Evolutionary conservation across 2,329 filamentous ascomycete species (phyloP).

Genomic region (Dendrostoma leiphaemia): DNA sequence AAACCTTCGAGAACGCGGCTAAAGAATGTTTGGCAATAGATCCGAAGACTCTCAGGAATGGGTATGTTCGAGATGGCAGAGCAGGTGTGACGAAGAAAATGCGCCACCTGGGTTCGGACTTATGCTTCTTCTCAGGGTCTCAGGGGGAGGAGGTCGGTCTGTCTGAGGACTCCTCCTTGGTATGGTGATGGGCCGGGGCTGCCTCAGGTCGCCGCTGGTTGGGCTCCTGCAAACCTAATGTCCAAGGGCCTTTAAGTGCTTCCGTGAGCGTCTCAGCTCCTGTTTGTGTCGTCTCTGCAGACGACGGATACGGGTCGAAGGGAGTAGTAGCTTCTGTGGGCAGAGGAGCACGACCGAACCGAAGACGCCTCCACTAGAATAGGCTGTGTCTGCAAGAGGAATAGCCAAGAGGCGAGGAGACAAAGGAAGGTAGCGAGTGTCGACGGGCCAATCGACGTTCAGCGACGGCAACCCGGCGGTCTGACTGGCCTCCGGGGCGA

Average conservation of each 20-base stretch:
- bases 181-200: background rate
- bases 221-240: no score
- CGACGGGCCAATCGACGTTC: slow-evolving; percentile 11
- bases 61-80: background rate
- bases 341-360: background rate
- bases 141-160: no score
- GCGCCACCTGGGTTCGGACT: no score
- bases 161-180: background rate
- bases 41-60: background rate
- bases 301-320: slow-evolving; percentile 16
- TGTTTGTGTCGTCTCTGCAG: slow-evolving; percentile 1
- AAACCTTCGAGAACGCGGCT: slow-evolving; percentile 5
- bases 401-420: slow-evolving; percentile 13
- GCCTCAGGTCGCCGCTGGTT: no score
- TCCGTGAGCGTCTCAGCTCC: slow-evolving; percentile 7
- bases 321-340: slow-evolving; percentile 3
- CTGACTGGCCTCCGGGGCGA: slow-evolving; percentile 10
- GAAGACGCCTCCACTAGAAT: slow-evolving; percentile 11
- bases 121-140: no score
- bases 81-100: background rate
- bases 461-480: slow-evolving; percentile 6
- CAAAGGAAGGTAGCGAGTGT: slow-evolving; percentile 15
- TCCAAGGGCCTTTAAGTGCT: background rate
- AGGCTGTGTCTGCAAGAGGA: slow-evolving; percentile 18
- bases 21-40: slow-evolving; percentile 6